Evolutionary conservation across 176 grass and related monocot genomes (phyloP).

Genomic region (Chrysopogon serrulatus): DNA sequence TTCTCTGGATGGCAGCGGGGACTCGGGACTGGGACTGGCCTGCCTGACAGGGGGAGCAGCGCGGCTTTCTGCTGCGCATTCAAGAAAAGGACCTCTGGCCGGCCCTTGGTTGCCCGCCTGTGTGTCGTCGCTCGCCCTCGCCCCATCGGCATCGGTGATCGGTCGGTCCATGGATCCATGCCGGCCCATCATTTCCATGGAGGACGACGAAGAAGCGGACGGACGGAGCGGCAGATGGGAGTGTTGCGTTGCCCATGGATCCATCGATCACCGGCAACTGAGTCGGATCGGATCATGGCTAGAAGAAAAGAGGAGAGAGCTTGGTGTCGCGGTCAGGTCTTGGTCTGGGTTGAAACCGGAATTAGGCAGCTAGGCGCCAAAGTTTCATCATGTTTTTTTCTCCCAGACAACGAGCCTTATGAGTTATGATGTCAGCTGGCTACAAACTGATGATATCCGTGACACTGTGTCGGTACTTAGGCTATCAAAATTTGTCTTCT

Average conservation of each 20-base stretch:
- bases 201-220: neutral
- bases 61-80: conserved; percentile 42
- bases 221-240: neutral
- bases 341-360: neutral
- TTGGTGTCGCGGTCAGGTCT: neutral
- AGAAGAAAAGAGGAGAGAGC: neutral
- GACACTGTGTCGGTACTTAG: neutral
- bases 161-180: neutral
- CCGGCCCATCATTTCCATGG: conserved; percentile 16
- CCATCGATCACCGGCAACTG: neutral
- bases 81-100: neutral
- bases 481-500: neutral
- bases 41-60: conserved; percentile 32
- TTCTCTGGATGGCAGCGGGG: conserved; percentile 57
- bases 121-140: neutral
- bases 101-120: neutral
- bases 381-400: neutral
- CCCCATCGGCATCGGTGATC: neutral
- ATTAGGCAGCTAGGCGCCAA: neutral
- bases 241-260: neutral
- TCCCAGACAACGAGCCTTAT: neutral
- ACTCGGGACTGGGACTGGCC: neutral
- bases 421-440: neutral
- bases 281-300: conserved; percentile 22
- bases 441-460: neutral